A percentile compares a stretch with the other conserved stretches of the same genome.
These are phyloP conservation scores for Rutstroemia sp. DNA, from an alignment of 2,329 filamentous ascomycete species.

Conservation along the genomic window DNA sequence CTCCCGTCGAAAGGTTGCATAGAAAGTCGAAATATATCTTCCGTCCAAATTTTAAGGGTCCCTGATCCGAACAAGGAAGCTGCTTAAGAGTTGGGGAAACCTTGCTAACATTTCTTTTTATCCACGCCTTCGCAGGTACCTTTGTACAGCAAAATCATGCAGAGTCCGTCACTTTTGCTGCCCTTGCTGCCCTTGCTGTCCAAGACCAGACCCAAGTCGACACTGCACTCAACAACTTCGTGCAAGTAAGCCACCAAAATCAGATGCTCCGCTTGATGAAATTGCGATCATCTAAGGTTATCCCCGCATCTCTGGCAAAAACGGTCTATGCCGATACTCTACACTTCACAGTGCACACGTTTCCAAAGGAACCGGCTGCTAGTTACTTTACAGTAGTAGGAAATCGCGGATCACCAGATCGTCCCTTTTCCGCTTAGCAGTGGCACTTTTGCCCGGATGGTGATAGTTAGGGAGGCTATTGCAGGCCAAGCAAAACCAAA, in stretches of 20 bases:
- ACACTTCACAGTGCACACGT: neutral
- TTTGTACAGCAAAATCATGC: neutral
- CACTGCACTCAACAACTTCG: no score
- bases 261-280: no score
- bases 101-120: neutral
- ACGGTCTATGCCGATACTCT: no score
- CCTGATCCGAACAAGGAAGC: neutral
- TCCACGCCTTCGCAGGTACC: neutral
- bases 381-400: neutral
- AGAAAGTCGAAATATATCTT: no score
- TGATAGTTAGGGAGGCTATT: neutral
- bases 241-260: no score
- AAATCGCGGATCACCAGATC: neutral
- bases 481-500: neutral
- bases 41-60: neutral
- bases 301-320: neutral
- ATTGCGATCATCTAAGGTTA: neutral
- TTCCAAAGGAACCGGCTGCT: neutral
- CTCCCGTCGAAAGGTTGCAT: neutral
- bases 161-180: neutral
- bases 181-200: no score
- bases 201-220: no score
- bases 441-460: neutral
- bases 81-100: conserved; percentile 2
- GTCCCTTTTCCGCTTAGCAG: neutral